Evolutionary conservation across 1,139 yeast genomes (phyloP), one percentile per base, ranked within the genome.

Genomic region (Nakaseomyces uthaithaninus): DNA sequence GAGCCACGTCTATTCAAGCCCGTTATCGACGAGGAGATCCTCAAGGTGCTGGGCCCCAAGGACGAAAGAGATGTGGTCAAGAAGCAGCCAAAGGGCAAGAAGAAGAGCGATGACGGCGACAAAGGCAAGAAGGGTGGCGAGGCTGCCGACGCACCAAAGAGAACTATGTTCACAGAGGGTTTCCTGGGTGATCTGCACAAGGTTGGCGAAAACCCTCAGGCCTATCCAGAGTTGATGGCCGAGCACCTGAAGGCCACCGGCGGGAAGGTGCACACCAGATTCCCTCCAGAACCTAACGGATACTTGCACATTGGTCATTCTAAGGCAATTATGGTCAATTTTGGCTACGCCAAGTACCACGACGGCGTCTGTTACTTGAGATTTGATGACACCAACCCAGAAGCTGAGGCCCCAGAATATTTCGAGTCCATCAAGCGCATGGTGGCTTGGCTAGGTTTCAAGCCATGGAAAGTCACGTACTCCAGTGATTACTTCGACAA

Each of bases 271-370:
- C 79, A 74, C 55, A 93, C 98, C 1, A 77, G 99, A 60, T 91
- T 91, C 69, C 99, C 99, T 25, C 98, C 98, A 5, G 98, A 91
- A 66, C 98, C 98, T 39, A 89, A 89, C 62, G 98, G 98, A 43
- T 91, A 78, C 58, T 72, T 91, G 58, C 98, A 91, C 62, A 91
- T 91, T 63, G 99, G 99, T 36, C 99, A 91, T 62, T 83, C 95
- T 37, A 93, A 93, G 67, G 98, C 98, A 39, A 91, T 91, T 60
- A 83, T 91, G 74, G 95, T 91, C 44, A 89, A 91, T 63, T 91
- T 91, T 62, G 97, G 97, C 12, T 91, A 72, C 60, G 98, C 98
- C 35, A 80, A 83, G 61, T 80, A 68, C 64, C 72, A 87, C 60
- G 72, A 75, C 45, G 99, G 98, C 48, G 72, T 76, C 44, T 89